These are phyloP conservation scores for Phlebiopsis gigantea DNA, from an alignment of 768 basidiomycete species.

Conservation along the genomic window DNA sequence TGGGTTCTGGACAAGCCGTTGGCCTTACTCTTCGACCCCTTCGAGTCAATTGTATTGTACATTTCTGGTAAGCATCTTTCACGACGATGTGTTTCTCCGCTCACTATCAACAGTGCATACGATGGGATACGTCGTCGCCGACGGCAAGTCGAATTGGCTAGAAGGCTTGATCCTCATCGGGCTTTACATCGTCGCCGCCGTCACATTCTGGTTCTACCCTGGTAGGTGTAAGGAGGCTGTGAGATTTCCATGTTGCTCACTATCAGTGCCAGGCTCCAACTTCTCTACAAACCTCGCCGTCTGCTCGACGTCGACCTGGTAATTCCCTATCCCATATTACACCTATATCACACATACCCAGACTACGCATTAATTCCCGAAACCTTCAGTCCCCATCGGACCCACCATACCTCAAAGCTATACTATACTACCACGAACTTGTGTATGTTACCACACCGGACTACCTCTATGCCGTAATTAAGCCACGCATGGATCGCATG, in stretches of 20 bases:
- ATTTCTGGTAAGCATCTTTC: constrained; percentile 31
- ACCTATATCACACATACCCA: neutral
- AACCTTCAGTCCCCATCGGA: neutral
- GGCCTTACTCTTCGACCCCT: constrained; percentile 83
- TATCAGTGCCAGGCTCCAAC: constrained; percentile 6
- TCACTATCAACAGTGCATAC: constrained; percentile 34
- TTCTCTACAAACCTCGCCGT: constrained; percentile 15
- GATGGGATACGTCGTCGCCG: constrained; percentile 80
- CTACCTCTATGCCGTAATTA: neutral
- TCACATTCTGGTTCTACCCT: constrained; percentile 51
- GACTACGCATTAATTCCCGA: neutral
- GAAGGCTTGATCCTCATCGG: constrained; percentile 73
- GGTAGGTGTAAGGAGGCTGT: constrained; percentile 23
- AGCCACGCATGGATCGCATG: neutral
- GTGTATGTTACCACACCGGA: neutral
- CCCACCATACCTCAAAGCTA: neutral
- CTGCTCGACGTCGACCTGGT: constrained; percentile 8
- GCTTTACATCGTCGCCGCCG: constrained; percentile 51
- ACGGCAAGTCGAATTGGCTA: constrained; percentile 91
- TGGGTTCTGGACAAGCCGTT: constrained; percentile 82
- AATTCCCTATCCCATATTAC: neutral
- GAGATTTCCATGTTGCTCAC: neutral
- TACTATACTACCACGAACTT: neutral
- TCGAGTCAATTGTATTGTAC: constrained; percentile 69
- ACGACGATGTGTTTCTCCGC: neutral